phyloP scores from a whole-genome alignment of 2,329 filamentous ascomycete genomes.

The Colletotrichum tanaceti region DNA sequence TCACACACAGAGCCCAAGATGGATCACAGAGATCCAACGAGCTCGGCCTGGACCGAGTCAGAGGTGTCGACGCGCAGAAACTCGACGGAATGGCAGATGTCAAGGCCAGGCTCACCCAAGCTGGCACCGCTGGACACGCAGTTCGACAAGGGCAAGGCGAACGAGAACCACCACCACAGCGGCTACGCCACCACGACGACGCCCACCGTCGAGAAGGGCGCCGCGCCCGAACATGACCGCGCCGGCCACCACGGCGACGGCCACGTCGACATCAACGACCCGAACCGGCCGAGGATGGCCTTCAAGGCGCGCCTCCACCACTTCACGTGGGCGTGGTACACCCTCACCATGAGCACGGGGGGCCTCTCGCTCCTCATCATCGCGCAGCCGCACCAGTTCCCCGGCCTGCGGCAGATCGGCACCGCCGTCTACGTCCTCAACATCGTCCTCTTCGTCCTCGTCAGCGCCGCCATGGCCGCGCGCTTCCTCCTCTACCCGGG shows the following conservation, averaged over 20 bases:
- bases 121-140: slow-evolving; percentile 32
- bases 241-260: slow-evolving; percentile 26
- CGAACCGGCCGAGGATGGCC: slow-evolving; percentile 51
- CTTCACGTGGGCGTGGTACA: slow-evolving; percentile 81
- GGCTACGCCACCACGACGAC: slow-evolving; percentile 34
- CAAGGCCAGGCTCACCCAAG: slow-evolving; percentile 38
- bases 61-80: slow-evolving; percentile 39
- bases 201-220: slow-evolving; percentile 38
- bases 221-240: neutral
- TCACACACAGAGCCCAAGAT: slow-evolving; percentile 14
- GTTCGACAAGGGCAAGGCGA: slow-evolving; percentile 35
- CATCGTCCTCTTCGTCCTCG: slow-evolving; percentile 70
- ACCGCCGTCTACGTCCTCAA: slow-evolving; percentile 76
- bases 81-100: slow-evolving; percentile 37
- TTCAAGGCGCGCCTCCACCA: slow-evolving; percentile 63
- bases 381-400: slow-evolving; percentile 72
- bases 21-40: slow-evolving; percentile 31
- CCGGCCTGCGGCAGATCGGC: slow-evolving; percentile 72
- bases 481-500: slow-evolving; percentile 72
- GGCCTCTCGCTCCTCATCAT: slow-evolving; percentile 74
- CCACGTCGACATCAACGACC: slow-evolving; percentile 42
- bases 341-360: slow-evolving; percentile 79
- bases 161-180: slow-evolving; percentile 22
- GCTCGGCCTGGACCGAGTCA: slow-evolving; percentile 37
- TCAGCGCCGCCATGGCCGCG: slow-evolving; percentile 64